phyloP scores from a whole-genome alignment of 176 grass and related monocot genomes.

The Oryza rufipogon region DNA sequence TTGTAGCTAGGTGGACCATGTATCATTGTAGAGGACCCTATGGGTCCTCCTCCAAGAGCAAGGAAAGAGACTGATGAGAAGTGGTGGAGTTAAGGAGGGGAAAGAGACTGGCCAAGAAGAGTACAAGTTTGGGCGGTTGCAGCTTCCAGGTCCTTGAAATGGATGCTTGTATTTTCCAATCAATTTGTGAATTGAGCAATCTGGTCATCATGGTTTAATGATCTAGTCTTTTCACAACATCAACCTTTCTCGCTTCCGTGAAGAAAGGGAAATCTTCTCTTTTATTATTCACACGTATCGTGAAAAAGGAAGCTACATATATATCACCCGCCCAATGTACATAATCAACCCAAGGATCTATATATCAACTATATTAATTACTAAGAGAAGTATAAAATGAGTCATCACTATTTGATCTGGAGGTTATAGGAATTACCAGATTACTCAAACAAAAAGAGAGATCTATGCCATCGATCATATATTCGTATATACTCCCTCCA shows the following conservation, averaged over 20 bases:
- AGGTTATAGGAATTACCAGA: no score
- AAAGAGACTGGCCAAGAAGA: constrained; percentile 44
- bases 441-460: no score
- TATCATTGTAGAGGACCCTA: constrained; percentile 3
- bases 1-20: background rate
- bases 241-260: background rate
- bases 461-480: no score
- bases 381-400: no score
- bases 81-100: constrained; percentile 38
- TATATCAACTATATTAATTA: no score
- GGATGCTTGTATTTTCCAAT: constrained; percentile 20
- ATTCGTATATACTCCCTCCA: no score
- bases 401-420: no score
- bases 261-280: background rate
- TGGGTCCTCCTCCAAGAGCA: background rate
- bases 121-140: constrained; percentile 48
- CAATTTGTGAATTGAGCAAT: background rate
- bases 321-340: background rate
- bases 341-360: no score
- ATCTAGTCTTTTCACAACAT: background rate
- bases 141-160: constrained; percentile 29
- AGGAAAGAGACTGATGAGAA: constrained; percentile 28
- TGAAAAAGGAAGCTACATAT: background rate
- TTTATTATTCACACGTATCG: background rate
- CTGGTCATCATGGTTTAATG: constrained; percentile 1